phyloP scores from a whole-genome alignment of 495 filamentous ascomycete species.

The Annulohypoxylon maeteangense region DNA sequence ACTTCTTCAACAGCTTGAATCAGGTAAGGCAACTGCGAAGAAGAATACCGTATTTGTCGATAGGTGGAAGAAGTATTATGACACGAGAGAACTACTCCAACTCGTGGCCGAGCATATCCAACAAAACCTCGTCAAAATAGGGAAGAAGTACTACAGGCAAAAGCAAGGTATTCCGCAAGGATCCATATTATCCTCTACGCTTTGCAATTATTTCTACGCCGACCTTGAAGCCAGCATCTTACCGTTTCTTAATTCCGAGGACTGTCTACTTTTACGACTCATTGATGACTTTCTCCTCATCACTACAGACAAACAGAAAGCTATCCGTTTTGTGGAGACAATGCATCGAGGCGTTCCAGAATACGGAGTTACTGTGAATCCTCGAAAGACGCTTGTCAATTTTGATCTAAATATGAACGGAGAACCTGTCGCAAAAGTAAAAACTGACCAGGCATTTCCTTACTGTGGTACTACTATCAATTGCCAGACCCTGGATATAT shows the following conservation, averaged over 20 bases:
- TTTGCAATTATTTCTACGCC: slow-evolving; percentile 96
- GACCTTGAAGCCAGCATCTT: slow-evolving; percentile 78
- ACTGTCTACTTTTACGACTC: slow-evolving; percentile 78
- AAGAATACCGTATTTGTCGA: slow-evolving; percentile 82
- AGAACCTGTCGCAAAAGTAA: slow-evolving; percentile 61
- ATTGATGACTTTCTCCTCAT: slow-evolving; percentile 95
- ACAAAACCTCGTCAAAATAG: slow-evolving; percentile 86
- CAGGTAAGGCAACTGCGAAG: slow-evolving; percentile 56
- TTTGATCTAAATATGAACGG: slow-evolving; percentile 74
- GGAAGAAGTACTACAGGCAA: slow-evolving; percentile 89
- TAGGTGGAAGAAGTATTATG: slow-evolving; percentile 62
- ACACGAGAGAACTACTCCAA: slow-evolving; percentile 68
- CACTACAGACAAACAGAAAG: slow-evolving; percentile 72
- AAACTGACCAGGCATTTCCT: slow-evolving; percentile 70
- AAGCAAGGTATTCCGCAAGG: slow-evolving; percentile 93
- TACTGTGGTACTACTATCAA: slow-evolving; percentile 88
- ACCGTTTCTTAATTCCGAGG: slow-evolving; percentile 66
- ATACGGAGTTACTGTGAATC: slow-evolving; percentile 83
- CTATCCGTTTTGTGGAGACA: slow-evolving; percentile 73
- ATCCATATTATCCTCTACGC: slow-evolving; percentile 81
- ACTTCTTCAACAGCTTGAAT: slow-evolving; percentile 67
- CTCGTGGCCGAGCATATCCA: slow-evolving; percentile 81
- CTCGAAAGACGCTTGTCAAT: slow-evolving; percentile 84
- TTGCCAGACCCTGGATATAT: slow-evolving; percentile 77
- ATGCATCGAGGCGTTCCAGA: slow-evolving; percentile 82